Conservation (phyloP, 1,284 basidiomycete genomes). For the Austroboletus niveus region DNA sequence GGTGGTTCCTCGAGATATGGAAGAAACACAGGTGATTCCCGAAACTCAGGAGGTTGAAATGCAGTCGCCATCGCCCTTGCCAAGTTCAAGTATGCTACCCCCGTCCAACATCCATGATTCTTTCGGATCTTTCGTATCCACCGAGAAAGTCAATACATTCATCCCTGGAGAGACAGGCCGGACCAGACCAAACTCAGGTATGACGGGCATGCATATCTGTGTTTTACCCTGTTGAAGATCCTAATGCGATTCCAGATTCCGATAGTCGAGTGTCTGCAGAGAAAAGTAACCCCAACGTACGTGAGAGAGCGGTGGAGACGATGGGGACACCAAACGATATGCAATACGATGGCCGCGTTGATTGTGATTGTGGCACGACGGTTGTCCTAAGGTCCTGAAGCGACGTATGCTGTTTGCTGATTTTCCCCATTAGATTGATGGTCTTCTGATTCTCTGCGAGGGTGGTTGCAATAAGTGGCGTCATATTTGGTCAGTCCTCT, state of each 20-base stretch:
- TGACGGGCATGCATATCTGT: constrained; percentile 43
- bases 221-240: not conserved
- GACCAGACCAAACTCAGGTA: constrained; percentile 39
- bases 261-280: constrained; percentile 41
- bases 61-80: constrained; percentile 19
- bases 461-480: constrained; percentile 68
- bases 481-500: constrained; percentile 58
- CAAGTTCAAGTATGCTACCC: constrained; percentile 26
- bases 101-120: constrained; percentile 37
- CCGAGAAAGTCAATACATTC: constrained; percentile 39
- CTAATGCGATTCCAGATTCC: constrained; percentile 34
- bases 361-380: constrained; percentile 65
- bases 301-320: not conserved
- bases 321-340: not conserved
- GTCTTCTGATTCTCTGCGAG: constrained; percentile 58
- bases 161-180: constrained; percentile 29
- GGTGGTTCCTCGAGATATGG: constrained; percentile 30
- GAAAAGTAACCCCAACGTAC: not conserved
- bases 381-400: constrained; percentile 34
- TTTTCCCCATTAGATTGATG: constrained; percentile 43
- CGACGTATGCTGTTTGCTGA: constrained; percentile 8
- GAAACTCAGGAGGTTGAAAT: constrained; percentile 34
- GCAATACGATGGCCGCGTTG: constrained; percentile 23
- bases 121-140: constrained; percentile 23
- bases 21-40: constrained; percentile 44